Conservation (phyloP, 2,329 filamentous ascomycete genomes). For the Colletotrichum karsti region DNA sequence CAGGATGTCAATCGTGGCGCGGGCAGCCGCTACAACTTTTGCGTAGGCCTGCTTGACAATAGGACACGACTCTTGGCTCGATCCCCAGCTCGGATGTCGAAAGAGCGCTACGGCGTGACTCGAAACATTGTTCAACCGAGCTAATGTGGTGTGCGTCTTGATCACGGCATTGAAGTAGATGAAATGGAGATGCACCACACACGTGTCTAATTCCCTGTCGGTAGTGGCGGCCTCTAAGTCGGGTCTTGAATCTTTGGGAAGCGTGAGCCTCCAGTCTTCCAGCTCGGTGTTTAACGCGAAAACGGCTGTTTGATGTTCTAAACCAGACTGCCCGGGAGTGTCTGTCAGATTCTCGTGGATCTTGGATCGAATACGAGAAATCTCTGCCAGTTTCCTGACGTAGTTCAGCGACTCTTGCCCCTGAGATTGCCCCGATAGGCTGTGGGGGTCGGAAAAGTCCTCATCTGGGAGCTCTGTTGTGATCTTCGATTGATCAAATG, state of each 20-base stretch:
- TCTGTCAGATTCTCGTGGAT: conserved; percentile 8
- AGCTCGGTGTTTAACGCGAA: not conserved
- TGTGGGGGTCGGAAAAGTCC: not conserved
- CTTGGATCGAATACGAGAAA: conserved; percentile 2
- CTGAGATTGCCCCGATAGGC: not conserved
- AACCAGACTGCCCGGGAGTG: not conserved
- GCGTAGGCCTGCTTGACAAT: not conserved
- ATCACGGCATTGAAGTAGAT: conserved; percentile 8
- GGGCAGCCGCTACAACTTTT: conserved; percentile 11
- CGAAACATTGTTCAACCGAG: not conserved
- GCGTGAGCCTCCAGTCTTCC: conserved; percentile 5
- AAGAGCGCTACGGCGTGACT: not conserved
- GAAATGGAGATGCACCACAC: not conserved
- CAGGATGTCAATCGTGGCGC: conserved; percentile 8
- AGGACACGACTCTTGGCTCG: not conserved
- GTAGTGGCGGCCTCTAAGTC: not conserved
- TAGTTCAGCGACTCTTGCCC: not conserved
- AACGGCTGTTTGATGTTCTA: not conserved
- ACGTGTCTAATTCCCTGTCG: not conserved
- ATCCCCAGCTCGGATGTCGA: not conserved
- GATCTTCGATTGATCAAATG: not conserved
- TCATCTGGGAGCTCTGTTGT: conserved; percentile 4
- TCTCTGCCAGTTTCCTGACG: not conserved
- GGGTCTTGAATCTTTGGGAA: not conserved
- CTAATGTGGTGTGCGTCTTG: conserved; percentile 3